phyloP scores from a whole-genome alignment of 176 grass and related monocot species.

The Areca catechu region DNA sequence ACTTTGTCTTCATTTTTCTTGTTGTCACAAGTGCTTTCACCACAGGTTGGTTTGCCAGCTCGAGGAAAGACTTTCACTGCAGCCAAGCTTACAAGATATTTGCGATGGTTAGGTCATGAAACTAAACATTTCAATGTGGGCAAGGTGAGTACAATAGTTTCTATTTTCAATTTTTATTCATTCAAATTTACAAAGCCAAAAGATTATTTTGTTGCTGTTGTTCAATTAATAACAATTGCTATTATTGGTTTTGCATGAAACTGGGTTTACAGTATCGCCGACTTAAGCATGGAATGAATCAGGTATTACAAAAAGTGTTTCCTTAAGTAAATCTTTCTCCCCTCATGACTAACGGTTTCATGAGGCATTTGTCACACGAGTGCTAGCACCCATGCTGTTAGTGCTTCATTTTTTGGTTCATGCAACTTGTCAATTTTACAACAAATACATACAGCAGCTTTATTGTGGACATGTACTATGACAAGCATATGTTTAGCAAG shows the following conservation, averaged over 20 bases:
- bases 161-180: slow-evolving; percentile 16
- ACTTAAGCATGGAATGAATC: slow-evolving; percentile 89
- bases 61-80: slow-evolving; percentile 96
- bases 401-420: too few relatives aligned
- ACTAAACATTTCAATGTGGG: slow-evolving; percentile 99
- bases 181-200: neutral
- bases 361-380: neutral
- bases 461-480: too few relatives aligned
- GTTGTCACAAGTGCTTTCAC: neutral
- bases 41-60: slow-evolving; percentile 88
- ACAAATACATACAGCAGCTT: too few relatives aligned
- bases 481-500: too few relatives aligned
- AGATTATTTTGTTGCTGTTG: slow-evolving; percentile 12
- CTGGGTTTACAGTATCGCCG: slow-evolving; percentile 72
- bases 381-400: neutral
- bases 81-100: slow-evolving; percentile 96
- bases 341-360: neutral
- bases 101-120: slow-evolving; percentile 98
- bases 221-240: slow-evolving; percentile 21
- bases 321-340: too few relatives aligned
- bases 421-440: too few relatives aligned
- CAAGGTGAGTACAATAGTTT: slow-evolving; percentile 39
- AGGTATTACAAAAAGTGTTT: slow-evolving; percentile 30
- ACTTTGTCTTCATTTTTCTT: slow-evolving; percentile 14
- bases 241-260: slow-evolving; percentile 13